phyloP scores from a whole-genome alignment of 139 green algal species.

The Chlamydomonas schloesseri region DNA sequence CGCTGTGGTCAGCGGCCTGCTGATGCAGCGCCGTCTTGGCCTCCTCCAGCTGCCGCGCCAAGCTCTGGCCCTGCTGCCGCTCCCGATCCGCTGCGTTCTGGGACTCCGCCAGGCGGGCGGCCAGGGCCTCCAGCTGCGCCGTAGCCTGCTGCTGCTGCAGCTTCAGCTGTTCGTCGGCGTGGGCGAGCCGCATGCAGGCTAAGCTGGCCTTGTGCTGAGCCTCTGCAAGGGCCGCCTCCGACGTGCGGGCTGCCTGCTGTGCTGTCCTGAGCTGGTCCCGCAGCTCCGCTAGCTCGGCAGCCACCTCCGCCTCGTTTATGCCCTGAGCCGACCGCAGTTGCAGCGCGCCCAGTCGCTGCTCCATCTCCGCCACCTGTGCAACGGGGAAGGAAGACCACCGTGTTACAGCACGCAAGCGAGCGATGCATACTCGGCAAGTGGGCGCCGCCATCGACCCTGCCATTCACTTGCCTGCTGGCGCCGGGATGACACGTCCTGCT shows the following conservation, averaged over 20 bases:
- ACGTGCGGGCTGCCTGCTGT: slow-evolving; percentile 11
- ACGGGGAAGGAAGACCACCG: too few species aligned
- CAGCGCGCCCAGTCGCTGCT: not conserved
- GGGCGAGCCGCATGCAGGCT: not conserved
- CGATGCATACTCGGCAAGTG: too few species aligned
- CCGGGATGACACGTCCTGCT: not conserved
- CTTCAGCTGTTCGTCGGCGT: slow-evolving; percentile 15
- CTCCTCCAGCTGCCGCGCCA: not conserved
- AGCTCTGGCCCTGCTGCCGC: not conserved
- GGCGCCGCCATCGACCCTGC: too few species aligned
- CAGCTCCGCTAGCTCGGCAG: not conserved
- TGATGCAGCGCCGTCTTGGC: not conserved
- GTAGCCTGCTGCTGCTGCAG: slow-evolving; percentile 4
- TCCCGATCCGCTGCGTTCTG: not conserved
- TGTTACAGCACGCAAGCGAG: too few species aligned
- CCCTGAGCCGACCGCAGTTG: not conserved
- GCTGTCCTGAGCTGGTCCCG: not conserved
- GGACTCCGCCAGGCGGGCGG: not conserved
- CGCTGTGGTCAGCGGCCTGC: not conserved
- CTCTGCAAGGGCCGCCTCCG: slow-evolving; percentile 3
- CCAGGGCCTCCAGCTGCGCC: not conserved
- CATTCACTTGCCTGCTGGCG: slow-evolving; percentile 5
- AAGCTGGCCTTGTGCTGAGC: slow-evolving; percentile 28
- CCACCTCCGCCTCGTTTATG: not conserved
- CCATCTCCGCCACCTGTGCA: not conserved